phyloP scores from a whole-genome alignment of 768 basidiomycete species.

The Psilocybe cubensis region DNA sequence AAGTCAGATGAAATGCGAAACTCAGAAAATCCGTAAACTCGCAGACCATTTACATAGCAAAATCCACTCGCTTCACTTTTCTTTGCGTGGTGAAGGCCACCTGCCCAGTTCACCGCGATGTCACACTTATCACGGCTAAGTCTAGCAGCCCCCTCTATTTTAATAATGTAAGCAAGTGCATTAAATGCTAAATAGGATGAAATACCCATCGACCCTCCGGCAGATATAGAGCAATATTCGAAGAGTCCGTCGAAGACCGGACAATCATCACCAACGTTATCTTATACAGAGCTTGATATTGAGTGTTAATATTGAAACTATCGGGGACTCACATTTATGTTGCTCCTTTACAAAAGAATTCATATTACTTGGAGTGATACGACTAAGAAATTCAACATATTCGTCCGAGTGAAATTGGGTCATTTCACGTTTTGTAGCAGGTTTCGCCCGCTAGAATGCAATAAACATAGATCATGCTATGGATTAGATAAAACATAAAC shows the following conservation, averaged over 20 bases:
- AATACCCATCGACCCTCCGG: slow-evolving; percentile 99
- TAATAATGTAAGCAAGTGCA: too few relatives aligned
- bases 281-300: slow-evolving; percentile 39
- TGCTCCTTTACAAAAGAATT: slow-evolving; percentile 92
- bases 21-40: not conserved
- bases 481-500: slow-evolving; percentile 7
- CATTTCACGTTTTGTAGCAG: slow-evolving; percentile 99
- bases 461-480: not conserved
- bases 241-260: slow-evolving; percentile 98
- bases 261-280: slow-evolving; percentile 98
- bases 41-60: slow-evolving; percentile 94
- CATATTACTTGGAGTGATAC: slow-evolving; percentile 96
- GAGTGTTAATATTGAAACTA: not conserved
- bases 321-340: slow-evolving; percentile 77
- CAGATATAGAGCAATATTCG: slow-evolving; percentile 99
- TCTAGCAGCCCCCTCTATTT: slow-evolving; percentile 94
- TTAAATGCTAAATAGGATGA: not conserved
- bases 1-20: slow-evolving; percentile 1
- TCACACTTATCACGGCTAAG: slow-evolving; percentile 97
- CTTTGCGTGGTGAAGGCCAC: slow-evolving; percentile 97
- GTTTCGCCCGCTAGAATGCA: slow-evolving; percentile 85
- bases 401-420: slow-evolving; percentile 99
- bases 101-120: slow-evolving; percentile 99
- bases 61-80: slow-evolving; percentile 99
- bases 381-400: slow-evolving; percentile 95